Conservation (phyloP, 2,329 filamentous ascomycete genomes). For the Colletotrichum costaricense region DNA sequence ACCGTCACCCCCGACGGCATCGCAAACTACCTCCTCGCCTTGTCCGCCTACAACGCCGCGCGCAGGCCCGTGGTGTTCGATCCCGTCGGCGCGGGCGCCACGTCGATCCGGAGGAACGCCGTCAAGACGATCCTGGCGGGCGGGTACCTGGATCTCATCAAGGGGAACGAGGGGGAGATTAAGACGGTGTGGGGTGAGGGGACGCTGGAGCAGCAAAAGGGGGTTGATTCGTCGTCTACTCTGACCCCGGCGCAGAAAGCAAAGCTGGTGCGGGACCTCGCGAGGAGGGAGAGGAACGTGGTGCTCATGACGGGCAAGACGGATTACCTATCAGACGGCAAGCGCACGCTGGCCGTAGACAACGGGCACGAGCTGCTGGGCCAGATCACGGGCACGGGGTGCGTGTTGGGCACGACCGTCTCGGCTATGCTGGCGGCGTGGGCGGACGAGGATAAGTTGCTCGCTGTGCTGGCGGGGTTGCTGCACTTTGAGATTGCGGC, state of each 20-base stretch:
- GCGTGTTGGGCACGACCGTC: conserved; percentile 84
- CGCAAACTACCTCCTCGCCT: conserved; percentile 76
- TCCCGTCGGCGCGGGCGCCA: conserved; percentile 73
- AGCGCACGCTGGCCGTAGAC: conserved; percentile 71
- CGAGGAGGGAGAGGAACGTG: conserved; percentile 74
- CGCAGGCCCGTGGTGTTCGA: conserved; percentile 85
- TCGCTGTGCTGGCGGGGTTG: conserved; percentile 78
- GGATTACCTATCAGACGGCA: conserved; percentile 83
- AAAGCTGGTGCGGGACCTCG: conserved; percentile 72
- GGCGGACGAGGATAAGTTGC: conserved; percentile 72
- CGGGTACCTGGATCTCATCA: conserved; percentile 89
- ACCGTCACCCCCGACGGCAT: conserved; percentile 84
- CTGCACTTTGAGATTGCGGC: conserved; percentile 82
- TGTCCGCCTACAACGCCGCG: conserved; percentile 83
- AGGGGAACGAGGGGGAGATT: conserved; percentile 94
- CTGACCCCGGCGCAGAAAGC: conserved; percentile 61
- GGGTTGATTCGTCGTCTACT: conserved; percentile 80
- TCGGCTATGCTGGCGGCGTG: conserved; percentile 79
- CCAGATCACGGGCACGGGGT: conserved; percentile 83
- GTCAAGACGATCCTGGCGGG: conserved; percentile 76
- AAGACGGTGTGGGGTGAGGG: conserved; percentile 72
- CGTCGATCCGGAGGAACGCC: conserved; percentile 72
- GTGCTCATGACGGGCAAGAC: conserved; percentile 84
- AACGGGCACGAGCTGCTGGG: conserved; percentile 83
- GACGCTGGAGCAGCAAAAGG: conserved; percentile 71